Conservation (phyloP, 345 rosid species). For the Arabidopsis suecica region DNA sequence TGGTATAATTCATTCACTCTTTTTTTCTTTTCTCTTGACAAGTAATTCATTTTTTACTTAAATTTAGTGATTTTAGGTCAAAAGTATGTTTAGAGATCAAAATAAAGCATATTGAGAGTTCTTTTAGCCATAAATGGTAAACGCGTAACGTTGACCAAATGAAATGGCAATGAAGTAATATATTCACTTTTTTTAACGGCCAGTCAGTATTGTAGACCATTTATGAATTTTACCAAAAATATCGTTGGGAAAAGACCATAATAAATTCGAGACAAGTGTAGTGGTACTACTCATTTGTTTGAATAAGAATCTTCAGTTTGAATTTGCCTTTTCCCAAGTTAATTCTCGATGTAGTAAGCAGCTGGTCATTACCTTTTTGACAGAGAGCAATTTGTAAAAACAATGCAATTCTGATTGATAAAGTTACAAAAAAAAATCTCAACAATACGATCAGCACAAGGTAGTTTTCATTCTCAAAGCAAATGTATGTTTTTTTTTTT, state of each 20-base stretch:
- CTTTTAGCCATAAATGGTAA: slow-evolving; percentile 23
- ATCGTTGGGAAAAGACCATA: slow-evolving; percentile 23
- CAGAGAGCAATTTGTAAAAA: not conserved
- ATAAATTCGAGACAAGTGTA: slow-evolving; percentile 15
- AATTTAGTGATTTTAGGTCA: not conserved
- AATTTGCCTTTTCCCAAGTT: not conserved
- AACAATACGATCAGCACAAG: no score
- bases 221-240: slow-evolving; percentile 22
- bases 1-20: not conserved
- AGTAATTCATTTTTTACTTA: not conserved
- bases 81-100: slow-evolving; percentile 15
- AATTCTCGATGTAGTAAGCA: not conserved
- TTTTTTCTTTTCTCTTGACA: not conserved
- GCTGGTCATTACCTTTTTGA: not conserved
- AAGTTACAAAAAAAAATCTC: no score
- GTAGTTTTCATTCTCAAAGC: no score
- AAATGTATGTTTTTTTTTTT: no score
- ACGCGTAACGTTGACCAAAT: slow-evolving; percentile 16
- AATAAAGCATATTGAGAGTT: not conserved
- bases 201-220: slow-evolving; percentile 12
- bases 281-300: not conserved
- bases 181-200: slow-evolving; percentile 6
- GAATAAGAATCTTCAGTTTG: slow-evolving; percentile 10
- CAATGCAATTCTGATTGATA: no score
- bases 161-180: slow-evolving; percentile 7